Conservation (phyloP, 768 basidiomycete genomes). For the Kwoniella sp. region DNA sequence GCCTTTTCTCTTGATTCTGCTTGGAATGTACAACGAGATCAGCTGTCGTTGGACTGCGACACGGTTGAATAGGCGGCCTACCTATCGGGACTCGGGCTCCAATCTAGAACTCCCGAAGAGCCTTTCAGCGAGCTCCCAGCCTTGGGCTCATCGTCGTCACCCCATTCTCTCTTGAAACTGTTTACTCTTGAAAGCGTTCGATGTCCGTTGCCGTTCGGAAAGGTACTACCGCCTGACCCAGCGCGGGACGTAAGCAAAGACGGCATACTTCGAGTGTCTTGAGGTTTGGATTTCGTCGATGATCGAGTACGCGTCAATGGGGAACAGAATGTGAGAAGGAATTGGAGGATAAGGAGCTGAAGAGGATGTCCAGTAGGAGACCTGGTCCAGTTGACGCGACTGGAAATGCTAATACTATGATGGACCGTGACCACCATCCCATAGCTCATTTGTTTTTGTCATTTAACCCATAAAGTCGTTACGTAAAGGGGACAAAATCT, state of each 20-base stretch:
- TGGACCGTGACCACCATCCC: not conserved
- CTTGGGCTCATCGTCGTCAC: conserved; percentile 21
- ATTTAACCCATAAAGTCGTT: not conserved
- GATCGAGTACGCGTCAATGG: no score
- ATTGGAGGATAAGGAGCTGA: not conserved
- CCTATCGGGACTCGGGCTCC: conserved; percentile 33
- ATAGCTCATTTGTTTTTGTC: conserved; percentile 13
- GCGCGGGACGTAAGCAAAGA: conserved; percentile 17
- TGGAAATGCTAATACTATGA: not conserved
- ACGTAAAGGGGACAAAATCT: not conserved
- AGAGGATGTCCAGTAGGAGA: not conserved
- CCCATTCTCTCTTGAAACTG: conserved; percentile 47
- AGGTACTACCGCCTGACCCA: not conserved
- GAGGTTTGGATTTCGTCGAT: no score
- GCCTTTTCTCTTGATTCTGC: conserved; percentile 20
- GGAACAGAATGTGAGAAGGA: no score
- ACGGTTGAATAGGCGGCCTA: no score
- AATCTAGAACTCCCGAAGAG: conserved; percentile 20
- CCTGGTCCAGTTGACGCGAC: conserved; percentile 22
- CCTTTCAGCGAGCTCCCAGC: conserved; percentile 3
- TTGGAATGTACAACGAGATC: no score
- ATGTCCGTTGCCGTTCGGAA: not conserved
- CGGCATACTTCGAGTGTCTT: conserved; percentile 11
- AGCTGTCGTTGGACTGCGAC: no score
- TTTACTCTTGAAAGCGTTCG: conserved; percentile 43